These are phyloP conservation scores for Mycosarcoma mackinlayi DNA, from an alignment of 1,284 basidiomycete genomes.

Conservation along the genomic window DNA sequence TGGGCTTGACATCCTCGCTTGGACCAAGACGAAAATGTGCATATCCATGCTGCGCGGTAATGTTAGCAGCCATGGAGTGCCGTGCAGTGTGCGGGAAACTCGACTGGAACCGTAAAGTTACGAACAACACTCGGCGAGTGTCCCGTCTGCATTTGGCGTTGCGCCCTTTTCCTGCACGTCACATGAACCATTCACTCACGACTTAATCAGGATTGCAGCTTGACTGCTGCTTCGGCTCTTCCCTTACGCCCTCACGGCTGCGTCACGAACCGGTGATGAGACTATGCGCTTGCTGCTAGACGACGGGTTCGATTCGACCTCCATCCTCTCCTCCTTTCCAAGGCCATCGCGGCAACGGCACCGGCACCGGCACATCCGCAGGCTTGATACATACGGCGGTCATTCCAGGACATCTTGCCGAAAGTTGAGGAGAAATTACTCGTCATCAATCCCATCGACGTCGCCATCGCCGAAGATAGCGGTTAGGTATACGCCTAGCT, in stretches of 20 bases:
- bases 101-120: too few species aligned
- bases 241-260: too few species aligned
- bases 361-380: conserved; percentile 4
- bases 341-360: too few species aligned
- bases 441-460: too few species aligned
- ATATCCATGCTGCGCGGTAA: conserved; percentile 4
- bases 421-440: conserved; percentile 5
- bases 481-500: too few species aligned
- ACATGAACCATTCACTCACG: conserved; percentile 16
- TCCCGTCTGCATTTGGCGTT: too few species aligned
- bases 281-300: too few species aligned
- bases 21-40: conserved; percentile 37
- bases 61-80: background rate
- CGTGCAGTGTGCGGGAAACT: background rate
- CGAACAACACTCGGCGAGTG: too few species aligned
- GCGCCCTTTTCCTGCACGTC: conserved; percentile 6
- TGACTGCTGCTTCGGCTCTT: background rate
- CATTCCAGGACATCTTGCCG: background rate
- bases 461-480: too few species aligned
- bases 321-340: background rate
- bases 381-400: background rate
- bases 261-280: too few species aligned
- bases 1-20: conserved; percentile 4
- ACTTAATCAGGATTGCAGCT: too few species aligned
- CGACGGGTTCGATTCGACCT: too few species aligned